Evolutionary conservation across 176 grass and related monocot species (phyloP), one percentile per base, ranked within the genome.

Genomic region (Zoysia pacifica): DNA sequence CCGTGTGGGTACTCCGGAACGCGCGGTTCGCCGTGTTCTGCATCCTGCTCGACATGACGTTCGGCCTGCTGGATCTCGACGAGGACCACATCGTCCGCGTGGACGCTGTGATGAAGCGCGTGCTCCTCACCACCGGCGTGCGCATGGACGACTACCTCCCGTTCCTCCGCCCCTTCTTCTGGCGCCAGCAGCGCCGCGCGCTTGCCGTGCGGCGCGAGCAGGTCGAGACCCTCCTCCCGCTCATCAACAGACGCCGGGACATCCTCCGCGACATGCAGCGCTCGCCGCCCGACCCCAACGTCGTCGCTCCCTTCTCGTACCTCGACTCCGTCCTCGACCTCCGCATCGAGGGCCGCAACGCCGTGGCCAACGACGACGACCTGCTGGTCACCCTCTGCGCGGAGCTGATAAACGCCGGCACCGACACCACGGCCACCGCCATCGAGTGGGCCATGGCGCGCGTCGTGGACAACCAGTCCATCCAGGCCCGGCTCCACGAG

Each of bases 101-200:
- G 38, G 94, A 97, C 81, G 80, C 79, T 41, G 85, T 92, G 67
- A 86, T 97, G 94, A 97, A 97, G 91, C 79, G 86, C 61, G 94
- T 97, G 15, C 82, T 97, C 48, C 87, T 97, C 82, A 79, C 75
- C 52, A 28, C 53, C 6, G 82, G 44, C 16, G 84, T 86, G 7
- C 87, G 91, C 62, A 97, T 97, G 87, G 91, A 97, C 58, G 94
- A 97, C 85, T 97, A 97, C 89, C 82, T 97, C 73, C 94, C 94
- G 19, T 92, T 94, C 91, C 89, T 97, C 36, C 85, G 91, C n/a
- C 91, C 85, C 10, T 49, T 97, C 53, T 88, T 90, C 42, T 87
- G 76, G 46, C 82, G 79, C 7, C 85, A 94, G 48, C 89, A 92
- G 60, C 68, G 67, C 40, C 73, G 51, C 12, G 94, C 84, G n/a